phyloP scores from a whole-genome alignment of 2,329 filamentous ascomycete species.

The Nemania serpens region DNA sequence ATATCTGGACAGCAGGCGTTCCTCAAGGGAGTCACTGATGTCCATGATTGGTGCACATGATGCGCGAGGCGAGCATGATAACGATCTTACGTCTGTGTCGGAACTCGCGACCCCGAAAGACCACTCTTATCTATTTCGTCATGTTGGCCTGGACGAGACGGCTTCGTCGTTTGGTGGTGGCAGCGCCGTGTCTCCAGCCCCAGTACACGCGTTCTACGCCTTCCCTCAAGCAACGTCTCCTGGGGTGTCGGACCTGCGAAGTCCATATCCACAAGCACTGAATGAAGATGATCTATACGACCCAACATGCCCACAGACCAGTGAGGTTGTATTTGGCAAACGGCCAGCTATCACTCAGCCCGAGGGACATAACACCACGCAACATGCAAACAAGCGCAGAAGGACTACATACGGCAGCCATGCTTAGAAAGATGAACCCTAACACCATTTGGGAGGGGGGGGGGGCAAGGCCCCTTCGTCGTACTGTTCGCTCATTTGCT shows the following conservation, averaged over 20 bases:
- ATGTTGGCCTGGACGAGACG: conserved; percentile 43
- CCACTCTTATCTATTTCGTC: conserved; percentile 39
- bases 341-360: conserved; percentile 30
- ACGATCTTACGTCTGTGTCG: conserved; percentile 48
- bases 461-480: background rate
- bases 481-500: conserved; percentile 8
- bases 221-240: conserved; percentile 40
- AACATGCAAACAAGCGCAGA: conserved; percentile 35
- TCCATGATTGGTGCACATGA: conserved; percentile 47
- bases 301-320: conserved; percentile 15
- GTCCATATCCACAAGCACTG: conserved; percentile 46
- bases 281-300: conserved; percentile 45
- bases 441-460: background rate
- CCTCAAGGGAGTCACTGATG: conserved; percentile 47
- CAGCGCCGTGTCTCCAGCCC: conserved; percentile 37
- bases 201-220: conserved; percentile 35
- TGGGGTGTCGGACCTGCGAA: conserved; percentile 43
- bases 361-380: conserved; percentile 28
- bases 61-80: conserved; percentile 42
- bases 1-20: conserved; percentile 49
- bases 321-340: conserved; percentile 32
- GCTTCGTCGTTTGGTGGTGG: conserved; percentile 42
- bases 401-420: conserved; percentile 29
- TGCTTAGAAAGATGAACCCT: background rate
- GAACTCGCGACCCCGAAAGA: conserved; percentile 51